Conservation (phyloP, 1,284 basidiomycete species). For the Hortiboletus rubellus region DNA sequence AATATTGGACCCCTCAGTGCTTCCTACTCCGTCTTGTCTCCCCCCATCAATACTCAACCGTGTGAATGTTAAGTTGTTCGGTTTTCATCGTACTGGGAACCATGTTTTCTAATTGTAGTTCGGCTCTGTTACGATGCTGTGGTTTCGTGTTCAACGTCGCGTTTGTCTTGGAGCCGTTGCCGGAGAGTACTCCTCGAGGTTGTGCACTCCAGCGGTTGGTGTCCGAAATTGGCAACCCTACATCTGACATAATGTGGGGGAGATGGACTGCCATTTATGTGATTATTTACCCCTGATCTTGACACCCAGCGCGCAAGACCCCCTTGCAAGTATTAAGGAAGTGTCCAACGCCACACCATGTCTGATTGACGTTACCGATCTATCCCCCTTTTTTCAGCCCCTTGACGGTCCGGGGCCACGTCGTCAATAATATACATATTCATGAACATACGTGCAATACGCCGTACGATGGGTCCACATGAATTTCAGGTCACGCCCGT, state of each 20-base stretch:
- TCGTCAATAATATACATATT: neutral
- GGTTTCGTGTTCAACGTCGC: neutral
- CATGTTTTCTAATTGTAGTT: neutral
- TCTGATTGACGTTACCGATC: neutral
- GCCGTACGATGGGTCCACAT: too few species aligned
- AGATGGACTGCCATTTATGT: neutral
- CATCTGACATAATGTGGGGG: neutral
- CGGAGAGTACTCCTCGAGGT: too few species aligned
- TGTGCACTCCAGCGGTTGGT: too few species aligned
- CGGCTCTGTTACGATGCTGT: neutral
- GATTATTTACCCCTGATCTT: neutral
- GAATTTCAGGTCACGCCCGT: too few species aligned
- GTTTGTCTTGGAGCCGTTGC: too few species aligned
- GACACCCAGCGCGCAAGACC: too few species aligned
- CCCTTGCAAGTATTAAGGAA: too few species aligned
- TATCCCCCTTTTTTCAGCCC: neutral
- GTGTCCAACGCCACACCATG: too few species aligned
- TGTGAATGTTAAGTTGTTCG: neutral
- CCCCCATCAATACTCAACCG: neutral
- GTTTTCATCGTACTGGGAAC: neutral
- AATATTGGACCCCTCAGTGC: neutral
- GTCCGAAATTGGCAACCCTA: too few species aligned
- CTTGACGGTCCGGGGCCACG: too few species aligned
- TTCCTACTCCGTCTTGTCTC: slow-evolving; percentile 20
- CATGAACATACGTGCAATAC: too few species aligned